phyloP scores from a whole-genome alignment of 2,329 filamentous ascomycete species.

The Blastomyces silverae region DNA sequence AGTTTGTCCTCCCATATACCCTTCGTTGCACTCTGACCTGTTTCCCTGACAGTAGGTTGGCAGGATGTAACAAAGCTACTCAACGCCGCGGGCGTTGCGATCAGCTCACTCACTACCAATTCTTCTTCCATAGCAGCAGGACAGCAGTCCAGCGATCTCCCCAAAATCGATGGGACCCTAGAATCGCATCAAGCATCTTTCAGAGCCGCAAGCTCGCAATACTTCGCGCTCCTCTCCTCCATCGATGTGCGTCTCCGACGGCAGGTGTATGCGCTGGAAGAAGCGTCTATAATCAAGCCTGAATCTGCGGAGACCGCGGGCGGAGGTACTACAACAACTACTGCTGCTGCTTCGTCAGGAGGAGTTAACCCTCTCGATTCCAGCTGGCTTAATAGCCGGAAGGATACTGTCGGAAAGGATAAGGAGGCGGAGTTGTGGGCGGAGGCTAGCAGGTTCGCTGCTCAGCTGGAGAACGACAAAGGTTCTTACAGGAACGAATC shows the following conservation, averaged over 20 bases:
- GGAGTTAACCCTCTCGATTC: constrained; percentile 64
- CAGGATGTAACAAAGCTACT: constrained; percentile 51
- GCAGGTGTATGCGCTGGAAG: constrained; percentile 72
- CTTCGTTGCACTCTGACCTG: background rate
- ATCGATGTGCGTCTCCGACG: constrained; percentile 68
- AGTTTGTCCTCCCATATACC: constrained; percentile 37
- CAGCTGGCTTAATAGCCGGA: constrained; percentile 81
- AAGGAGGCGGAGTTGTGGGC: constrained; percentile 78
- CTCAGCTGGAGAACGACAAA: constrained; percentile 29
- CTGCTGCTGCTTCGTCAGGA: constrained; percentile 22
- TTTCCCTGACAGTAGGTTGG: constrained; percentile 1
- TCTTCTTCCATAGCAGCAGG: constrained; percentile 30
- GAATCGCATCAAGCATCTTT: constrained; percentile 55
- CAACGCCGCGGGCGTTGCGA: constrained; percentile 53
- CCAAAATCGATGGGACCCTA: constrained; percentile 30
- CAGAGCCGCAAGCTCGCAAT: constrained; percentile 51
- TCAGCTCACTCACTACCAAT: constrained; percentile 58
- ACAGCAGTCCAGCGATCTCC: constrained; percentile 32
- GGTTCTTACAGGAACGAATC: constrained; percentile 19
- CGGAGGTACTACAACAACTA: constrained; percentile 23
- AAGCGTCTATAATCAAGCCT: constrained; percentile 63
- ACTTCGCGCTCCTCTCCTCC: constrained; percentile 65
- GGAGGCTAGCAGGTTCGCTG: constrained; percentile 52
- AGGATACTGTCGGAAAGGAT: constrained; percentile 70
- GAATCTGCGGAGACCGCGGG: constrained; percentile 34